These are phyloP conservation scores for Thalassiosira profunda DNA, from an alignment of 108 stramenopile species.

Conservation along the genomic window DNA sequence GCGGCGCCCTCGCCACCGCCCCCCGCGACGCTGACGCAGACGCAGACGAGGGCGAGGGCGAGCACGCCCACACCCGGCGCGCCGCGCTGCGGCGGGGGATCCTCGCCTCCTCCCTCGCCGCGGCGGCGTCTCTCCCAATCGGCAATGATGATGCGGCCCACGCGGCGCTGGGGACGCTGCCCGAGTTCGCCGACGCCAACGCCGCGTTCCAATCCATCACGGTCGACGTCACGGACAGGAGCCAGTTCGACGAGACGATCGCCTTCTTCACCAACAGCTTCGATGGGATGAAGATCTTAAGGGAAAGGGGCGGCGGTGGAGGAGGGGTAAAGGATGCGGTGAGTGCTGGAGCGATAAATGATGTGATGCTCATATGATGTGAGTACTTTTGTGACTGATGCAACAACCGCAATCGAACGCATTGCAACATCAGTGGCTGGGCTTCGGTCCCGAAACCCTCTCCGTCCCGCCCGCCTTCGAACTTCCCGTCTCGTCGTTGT, in stretches of 20 bases:
- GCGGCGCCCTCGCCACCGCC: too few species aligned
- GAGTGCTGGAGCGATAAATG: slow-evolving; percentile 31
- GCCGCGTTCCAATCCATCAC: slow-evolving; percentile 76
- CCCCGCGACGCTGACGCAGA: too few species aligned
- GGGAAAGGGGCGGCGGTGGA: slow-evolving; percentile 25
- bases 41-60: too few species aligned
- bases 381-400: neutral
- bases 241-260: slow-evolving; percentile 73
- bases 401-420: neutral
- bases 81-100: too few species aligned
- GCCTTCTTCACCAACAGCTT: slow-evolving; percentile 67
- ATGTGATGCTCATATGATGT: slow-evolving; percentile 14
- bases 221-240: slow-evolving; percentile 66
- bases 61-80: too few species aligned
- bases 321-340: slow-evolving; percentile 36
- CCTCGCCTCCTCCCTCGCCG: neutral
- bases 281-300: slow-evolving; percentile 49
- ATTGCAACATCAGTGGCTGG: slow-evolving; percentile 64
- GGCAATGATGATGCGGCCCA: slow-evolving; percentile 22
- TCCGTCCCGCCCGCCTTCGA: slow-evolving; percentile 66
- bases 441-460: slow-evolving; percentile 84
- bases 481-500: slow-evolving; percentile 79
- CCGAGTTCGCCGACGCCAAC: slow-evolving; percentile 69
- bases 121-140: neutral
- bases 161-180: slow-evolving; percentile 70